Evolutionary conservation across 164 flowering plant species (phyloP).

Genomic region (Vitis rotundifolia): DNA sequence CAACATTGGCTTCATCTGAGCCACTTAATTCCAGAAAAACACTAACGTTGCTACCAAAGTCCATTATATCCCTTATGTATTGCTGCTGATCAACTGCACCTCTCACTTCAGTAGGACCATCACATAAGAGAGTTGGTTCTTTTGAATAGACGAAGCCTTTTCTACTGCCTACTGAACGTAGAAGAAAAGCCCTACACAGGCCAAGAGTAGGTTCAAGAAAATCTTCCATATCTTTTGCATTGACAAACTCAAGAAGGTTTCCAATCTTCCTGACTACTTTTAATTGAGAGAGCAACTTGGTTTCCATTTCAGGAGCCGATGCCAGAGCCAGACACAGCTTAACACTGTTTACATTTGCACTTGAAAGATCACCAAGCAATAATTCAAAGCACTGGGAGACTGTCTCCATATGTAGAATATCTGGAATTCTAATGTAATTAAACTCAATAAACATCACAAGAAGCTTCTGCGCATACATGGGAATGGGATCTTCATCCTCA

Average conservation of each 20-base stretch:
- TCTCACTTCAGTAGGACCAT: constrained; percentile 34
- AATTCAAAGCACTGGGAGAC: constrained; percentile 89
- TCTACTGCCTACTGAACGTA: constrained; percentile 52
- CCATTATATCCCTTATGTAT: constrained; percentile 68
- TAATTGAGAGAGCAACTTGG: constrained; percentile 72
- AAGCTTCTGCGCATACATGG: constrained; percentile 94
- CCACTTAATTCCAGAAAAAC: constrained; percentile 66
- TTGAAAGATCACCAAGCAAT: constrained; percentile 81
- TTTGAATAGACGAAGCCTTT: constrained; percentile 43
- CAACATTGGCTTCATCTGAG: constrained; percentile 36
- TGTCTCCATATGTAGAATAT: constrained; percentile 71
- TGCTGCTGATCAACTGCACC: constrained; percentile 45
- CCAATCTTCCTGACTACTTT: constrained; percentile 86
- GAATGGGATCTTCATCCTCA: constrained; percentile 96
- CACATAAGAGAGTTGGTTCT: constrained; percentile 63
- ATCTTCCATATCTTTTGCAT: constrained; percentile 86
- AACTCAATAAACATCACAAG: constrained; percentile 91
- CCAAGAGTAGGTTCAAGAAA: constrained; percentile 87
- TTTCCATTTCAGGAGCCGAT: constrained; percentile 87
- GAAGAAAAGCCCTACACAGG: constrained; percentile 74
- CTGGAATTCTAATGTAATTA: constrained; percentile 64
- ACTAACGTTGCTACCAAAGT: constrained; percentile 69
- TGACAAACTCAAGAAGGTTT: constrained; percentile 82
- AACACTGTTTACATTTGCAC: constrained; percentile 78
- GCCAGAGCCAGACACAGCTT: constrained; percentile 84